Conservation (phyloP, 495 filamentous ascomycete species). For the Neurospora sp. region DNA sequence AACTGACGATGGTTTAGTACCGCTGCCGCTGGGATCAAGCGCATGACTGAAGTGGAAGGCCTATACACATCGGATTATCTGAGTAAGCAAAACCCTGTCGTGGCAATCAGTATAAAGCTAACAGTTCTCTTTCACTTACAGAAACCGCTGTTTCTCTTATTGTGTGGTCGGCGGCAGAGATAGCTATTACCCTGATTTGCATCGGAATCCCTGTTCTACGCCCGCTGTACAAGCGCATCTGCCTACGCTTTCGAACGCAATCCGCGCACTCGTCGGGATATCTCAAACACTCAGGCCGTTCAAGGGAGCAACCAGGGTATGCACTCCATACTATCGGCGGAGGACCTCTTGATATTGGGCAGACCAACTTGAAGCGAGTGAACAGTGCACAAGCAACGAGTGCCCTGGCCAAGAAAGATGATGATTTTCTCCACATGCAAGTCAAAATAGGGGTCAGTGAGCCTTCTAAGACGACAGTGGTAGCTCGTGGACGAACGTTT, state of each 20-base stretch:
- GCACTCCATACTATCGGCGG: slow-evolving; percentile 6
- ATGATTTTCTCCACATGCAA: background rate
- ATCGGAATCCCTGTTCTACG: slow-evolving; percentile 15
- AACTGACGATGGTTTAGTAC: slow-evolving; percentile 2
- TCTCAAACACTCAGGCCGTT: background rate
- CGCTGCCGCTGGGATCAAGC: slow-evolving; percentile 13
- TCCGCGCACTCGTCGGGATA: background rate
- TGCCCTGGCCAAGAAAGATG: no score
- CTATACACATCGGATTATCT: slow-evolving; percentile 14
- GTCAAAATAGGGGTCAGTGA: background rate
- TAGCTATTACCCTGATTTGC: slow-evolving; percentile 18
- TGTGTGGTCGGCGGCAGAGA: slow-evolving; percentile 16
- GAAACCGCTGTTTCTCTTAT: slow-evolving; percentile 18
- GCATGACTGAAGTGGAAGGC: slow-evolving; percentile 12
- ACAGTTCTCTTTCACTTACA: background rate
- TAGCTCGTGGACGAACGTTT: background rate
- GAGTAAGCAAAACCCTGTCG: background rate
- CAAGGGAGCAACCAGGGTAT: background rate
- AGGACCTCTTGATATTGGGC: background rate
- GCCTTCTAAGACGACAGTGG: background rate
- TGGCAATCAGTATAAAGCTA: background rate
- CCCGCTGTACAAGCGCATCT: slow-evolving; percentile 9
- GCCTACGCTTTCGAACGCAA: background rate
- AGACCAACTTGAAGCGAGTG: background rate
- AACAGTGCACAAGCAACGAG: no score